Base-by-base conservation (phyloP, 1,284 basidiomycete species). In the Meira nashicola region DNA sequence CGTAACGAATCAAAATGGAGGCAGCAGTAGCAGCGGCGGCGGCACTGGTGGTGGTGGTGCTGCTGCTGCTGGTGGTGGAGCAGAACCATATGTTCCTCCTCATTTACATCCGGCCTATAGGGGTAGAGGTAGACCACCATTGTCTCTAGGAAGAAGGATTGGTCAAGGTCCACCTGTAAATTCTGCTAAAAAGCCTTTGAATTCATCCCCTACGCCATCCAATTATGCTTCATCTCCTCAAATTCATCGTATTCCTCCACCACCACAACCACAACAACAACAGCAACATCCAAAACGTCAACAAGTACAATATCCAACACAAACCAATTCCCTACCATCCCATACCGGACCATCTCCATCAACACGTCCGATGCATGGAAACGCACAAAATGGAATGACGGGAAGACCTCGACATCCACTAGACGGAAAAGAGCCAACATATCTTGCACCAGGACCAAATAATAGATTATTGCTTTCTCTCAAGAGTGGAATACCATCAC, bases 401-500 rank as follows among this genome's bases (percentile, higher is more conserved):
- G 7, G 38, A 5, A 37, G 50, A 41, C 14, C 50, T 23, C 40
- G 39, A 15, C 23, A 38, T 19, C 38, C 39, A 19, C 6, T 53
- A 15, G 50, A 53, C 37, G 50, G 50, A 2, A 39, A 41, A 53
- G 68, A 68, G 39, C 61, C 63, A 12, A 46, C 58, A 9, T 74
- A 70, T 50, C 65, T 73, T 11, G 37, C 64, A 23, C 63, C 65
- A 2, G 73, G 72, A 11, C 67, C 74, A 28, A 62, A 54, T 49
- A 77, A 77, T 53, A 72, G 74, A 28, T 65, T 76, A 12, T 58
- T 65, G 6, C 65, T 77, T 25, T 73, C 74, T 39, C 61, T 77
- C 50, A 65, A 66, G 41, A 74, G 71, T 1, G 74, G 71, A n/a
- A 60, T 77, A 15, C 67, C 70, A 19, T 63, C 55, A 19, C 74